phyloP scores from a whole-genome alignment of 2,329 filamentous ascomycete species.

The Sclerotinia glacialis region DNA sequence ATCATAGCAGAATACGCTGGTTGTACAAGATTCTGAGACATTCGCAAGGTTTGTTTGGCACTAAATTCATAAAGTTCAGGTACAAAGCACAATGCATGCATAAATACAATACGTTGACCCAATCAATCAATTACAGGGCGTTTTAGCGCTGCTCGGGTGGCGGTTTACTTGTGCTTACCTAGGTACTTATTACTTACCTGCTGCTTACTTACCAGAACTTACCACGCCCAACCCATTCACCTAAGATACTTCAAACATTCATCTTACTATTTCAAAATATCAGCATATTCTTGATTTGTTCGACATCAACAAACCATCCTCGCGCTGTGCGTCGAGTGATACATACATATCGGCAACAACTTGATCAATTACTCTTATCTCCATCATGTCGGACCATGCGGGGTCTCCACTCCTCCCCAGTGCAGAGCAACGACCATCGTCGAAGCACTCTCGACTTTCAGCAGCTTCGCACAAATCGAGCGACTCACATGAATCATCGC shows the following conservation, averaged over 20 bases:
- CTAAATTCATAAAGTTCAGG: neutral
- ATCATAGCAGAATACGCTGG: too few species aligned
- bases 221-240: neutral
- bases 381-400: constrained; percentile 16
- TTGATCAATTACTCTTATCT: constrained; percentile 8
- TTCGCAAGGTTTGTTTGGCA: neutral
- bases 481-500: constrained; percentile 38
- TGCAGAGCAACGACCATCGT: constrained; percentile 19
- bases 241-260: neutral
- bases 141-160: constrained; percentile 4
- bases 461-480: neutral
- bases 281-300: neutral
- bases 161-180: constrained; percentile 2
- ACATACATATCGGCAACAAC: neutral
- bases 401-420: constrained; percentile 21
- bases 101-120: constrained; percentile 6
- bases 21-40: too few species aligned
- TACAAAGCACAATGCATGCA: constrained; percentile 3
- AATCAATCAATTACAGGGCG: neutral
- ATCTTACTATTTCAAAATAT: neutral
- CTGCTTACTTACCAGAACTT: constrained; percentile 3
- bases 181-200: too few species aligned
- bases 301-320: constrained; percentile 17
- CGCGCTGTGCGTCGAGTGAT: constrained; percentile 22
- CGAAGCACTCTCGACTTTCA: constrained; percentile 18